Evolutionary conservation across 2,329 filamentous ascomycete species (phyloP), one percentile per base, ranked within the genome.

Genomic region (Diaporthe citrichinensis): DNA sequence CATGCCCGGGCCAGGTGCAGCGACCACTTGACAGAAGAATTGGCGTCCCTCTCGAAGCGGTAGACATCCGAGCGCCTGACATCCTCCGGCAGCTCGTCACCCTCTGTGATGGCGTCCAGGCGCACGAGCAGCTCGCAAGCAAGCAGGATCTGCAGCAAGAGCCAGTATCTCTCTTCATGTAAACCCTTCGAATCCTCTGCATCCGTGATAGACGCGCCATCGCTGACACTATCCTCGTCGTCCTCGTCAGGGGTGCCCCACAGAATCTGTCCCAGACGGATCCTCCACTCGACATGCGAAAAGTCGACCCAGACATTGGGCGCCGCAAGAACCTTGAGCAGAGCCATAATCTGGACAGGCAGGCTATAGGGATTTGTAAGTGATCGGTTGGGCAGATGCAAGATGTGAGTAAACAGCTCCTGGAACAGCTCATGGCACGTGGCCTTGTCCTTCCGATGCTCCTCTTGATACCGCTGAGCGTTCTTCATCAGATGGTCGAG

Each of bases 221-320:
- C 90, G 58, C 87, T 87, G n/a, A 88, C 78, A 62, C 88, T 86
- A 77, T 90, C 89, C 57, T 89, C 88, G 61, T 87, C 86, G 77
- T 90, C 89, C 46, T 89, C 88, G 36, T 87, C 81, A 8, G 86
- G 84, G 23, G 86, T 84, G 23, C 89, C 92, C 93, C 93, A 95
- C 2, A 95, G 83, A 57, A 95, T 88, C 82, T 94, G 93, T 9
- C 93, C 93, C 1, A 95, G 86, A 17, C 92, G 88, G 75, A 95
- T 93, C 51, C 93, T 89, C 93, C 93, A 95, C 81, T 95, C 93
- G 9, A 95, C 91, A 44, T 92, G 88, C 28, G 92, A 93, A 78
- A 95, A 93, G 82, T 95, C 93, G 71, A 93, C 89, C 93, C 93
- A 95, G 61, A 94, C 89, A 74, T 93, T 92, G 72, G 91, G 88